A percentile compares a stretch with the other conserved stretches of the same genome.
These are phyloP conservation scores for Onygenales sp. DNA, from an alignment of 2,329 filamentous ascomycete genomes.

Conservation along the genomic window DNA sequence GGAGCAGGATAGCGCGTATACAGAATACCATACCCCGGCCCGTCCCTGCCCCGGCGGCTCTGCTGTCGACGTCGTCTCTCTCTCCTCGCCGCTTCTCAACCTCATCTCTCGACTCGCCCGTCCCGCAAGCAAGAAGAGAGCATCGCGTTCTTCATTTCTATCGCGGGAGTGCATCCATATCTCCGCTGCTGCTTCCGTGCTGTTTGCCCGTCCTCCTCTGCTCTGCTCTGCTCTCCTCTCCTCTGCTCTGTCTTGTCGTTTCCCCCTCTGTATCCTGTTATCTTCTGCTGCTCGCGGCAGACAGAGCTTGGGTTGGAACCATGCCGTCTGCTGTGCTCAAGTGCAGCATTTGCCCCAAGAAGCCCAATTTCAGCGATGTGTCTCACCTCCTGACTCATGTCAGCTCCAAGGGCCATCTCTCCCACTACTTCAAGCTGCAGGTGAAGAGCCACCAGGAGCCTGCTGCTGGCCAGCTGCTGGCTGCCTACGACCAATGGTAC, in stretches of 20 bases:
- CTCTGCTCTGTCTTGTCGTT: slow-evolving; percentile 8
- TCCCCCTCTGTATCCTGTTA: neutral
- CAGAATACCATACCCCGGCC: neutral
- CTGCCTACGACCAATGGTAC: slow-evolving; percentile 72
- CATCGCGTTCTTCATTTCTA: slow-evolving; percentile 3
- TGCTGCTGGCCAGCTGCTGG: slow-evolving; percentile 53
- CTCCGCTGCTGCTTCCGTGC: slow-evolving; percentile 12
- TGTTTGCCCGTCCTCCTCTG: slow-evolving; percentile 6
- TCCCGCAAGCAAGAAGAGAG: slow-evolving; percentile 12
- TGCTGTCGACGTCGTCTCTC: slow-evolving; percentile 16
- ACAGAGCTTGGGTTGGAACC: neutral
- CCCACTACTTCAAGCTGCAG: slow-evolving; percentile 72
- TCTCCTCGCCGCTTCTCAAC: slow-evolving; percentile 14
- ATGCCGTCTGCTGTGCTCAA: slow-evolving; percentile 51
- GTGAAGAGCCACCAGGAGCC: slow-evolving; percentile 60
- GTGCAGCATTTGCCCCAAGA: slow-evolving; percentile 75
- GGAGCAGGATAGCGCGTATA: neutral
- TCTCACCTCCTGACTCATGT: slow-evolving; percentile 90
- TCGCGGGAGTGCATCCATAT: slow-evolving; percentile 12
- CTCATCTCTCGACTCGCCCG: slow-evolving; percentile 11
- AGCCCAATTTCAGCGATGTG: slow-evolving; percentile 74
- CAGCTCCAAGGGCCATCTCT: slow-evolving; percentile 83
- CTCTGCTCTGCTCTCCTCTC: neutral
- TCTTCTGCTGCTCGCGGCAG: neutral
- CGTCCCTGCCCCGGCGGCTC: neutral